Conservation (phyloP, 2,329 filamentous ascomycete species). For the Amphichorda felina region DNA sequence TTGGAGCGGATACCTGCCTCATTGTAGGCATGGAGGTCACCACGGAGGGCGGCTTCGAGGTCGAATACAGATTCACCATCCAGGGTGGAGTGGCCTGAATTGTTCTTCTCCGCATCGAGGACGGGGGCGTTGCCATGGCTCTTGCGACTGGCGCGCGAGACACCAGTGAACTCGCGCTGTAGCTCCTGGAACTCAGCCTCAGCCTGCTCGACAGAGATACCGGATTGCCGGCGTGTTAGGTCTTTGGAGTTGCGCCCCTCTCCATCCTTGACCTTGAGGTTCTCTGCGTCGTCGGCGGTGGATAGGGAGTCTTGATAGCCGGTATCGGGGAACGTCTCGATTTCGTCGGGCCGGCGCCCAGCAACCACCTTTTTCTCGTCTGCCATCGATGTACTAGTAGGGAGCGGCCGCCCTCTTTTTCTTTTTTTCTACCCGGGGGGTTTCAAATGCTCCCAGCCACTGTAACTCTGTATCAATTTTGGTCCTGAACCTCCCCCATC, state of each 20-base stretch:
- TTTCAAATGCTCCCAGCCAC: too few species aligned
- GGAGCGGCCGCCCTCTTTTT: background rate
- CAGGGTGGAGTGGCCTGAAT: slow-evolving; percentile 8
- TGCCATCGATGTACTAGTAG: too few species aligned
- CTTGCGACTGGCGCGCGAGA: slow-evolving; percentile 37
- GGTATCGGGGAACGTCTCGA: slow-evolving; percentile 9
- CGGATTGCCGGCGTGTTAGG: slow-evolving; percentile 4
- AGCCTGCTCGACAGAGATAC: slow-evolving; percentile 51
- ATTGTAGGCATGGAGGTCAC: slow-evolving; percentile 57
- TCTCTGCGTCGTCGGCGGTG: slow-evolving; percentile 11
- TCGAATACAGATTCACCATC: slow-evolving; percentile 50
- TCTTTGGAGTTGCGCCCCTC: slow-evolving; percentile 9
- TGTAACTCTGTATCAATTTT: too few species aligned
- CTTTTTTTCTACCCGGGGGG: background rate
- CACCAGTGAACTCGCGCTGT: slow-evolving; percentile 44
- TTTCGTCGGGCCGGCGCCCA: slow-evolving; percentile 13
- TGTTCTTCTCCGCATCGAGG: slow-evolving; percentile 2
- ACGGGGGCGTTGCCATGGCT: slow-evolving; percentile 6
- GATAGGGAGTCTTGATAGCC: slow-evolving; percentile 15
- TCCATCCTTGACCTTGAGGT: slow-evolving; percentile 2
- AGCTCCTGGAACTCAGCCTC: slow-evolving; percentile 61
- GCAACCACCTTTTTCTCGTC: slow-evolving; percentile 14
- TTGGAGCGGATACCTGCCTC: slow-evolving; percentile 73
- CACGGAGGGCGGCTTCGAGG: slow-evolving; percentile 61
- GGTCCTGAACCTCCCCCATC: too few species aligned